A percentile compares a stretch with the other conserved stretches of the same genome.
Evolutionary conservation across 2,329 filamentous ascomycete genomes (phyloP).

Genomic region (Aotearoamyces nothofagi): DNA sequence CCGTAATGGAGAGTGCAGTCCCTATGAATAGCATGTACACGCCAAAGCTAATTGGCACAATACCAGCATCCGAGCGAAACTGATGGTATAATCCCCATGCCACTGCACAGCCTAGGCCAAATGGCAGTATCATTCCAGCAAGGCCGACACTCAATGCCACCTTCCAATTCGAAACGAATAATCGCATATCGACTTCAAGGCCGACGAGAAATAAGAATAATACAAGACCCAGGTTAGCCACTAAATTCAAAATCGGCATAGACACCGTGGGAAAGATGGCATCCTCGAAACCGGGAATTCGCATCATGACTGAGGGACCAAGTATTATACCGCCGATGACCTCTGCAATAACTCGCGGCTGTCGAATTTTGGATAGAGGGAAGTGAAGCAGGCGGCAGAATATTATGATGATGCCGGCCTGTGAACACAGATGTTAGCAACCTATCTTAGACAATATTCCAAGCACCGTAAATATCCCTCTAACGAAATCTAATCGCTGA

Average conservation of each 20-base stretch:
- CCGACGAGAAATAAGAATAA: slow-evolving; percentile 82
- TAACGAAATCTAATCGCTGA: too few species aligned
- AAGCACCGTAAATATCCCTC: too few species aligned
- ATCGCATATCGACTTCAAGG: slow-evolving; percentile 69
- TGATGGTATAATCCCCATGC: slow-evolving; percentile 68
- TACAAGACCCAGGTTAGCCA: slow-evolving; percentile 71
- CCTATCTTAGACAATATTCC: too few species aligned
- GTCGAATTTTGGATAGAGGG: slow-evolving; percentile 61
- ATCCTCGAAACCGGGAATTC: slow-evolving; percentile 61
- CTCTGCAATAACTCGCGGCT: slow-evolving; percentile 73
- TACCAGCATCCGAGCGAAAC: slow-evolving; percentile 35
- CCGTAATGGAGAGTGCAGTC: slow-evolving; percentile 86
- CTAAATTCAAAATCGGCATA: slow-evolving; percentile 60
- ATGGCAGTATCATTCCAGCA: slow-evolving; percentile 68
- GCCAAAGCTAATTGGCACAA: slow-evolving; percentile 42
- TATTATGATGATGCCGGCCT: slow-evolving; percentile 60
- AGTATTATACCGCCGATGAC: slow-evolving; percentile 75
- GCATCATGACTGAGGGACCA: slow-evolving; percentile 77
- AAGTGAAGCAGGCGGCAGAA: slow-evolving; percentile 62
- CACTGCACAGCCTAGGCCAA: slow-evolving; percentile 66
- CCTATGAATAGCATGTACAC: slow-evolving; percentile 70
- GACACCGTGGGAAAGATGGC: slow-evolving; percentile 65
- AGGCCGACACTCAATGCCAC: slow-evolving; percentile 64
- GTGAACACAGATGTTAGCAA: slow-evolving; percentile 5
- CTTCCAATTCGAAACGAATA: slow-evolving; percentile 67